Conservation (phyloP, 441 rosid species). For the Eruca vesicaria region DNA sequence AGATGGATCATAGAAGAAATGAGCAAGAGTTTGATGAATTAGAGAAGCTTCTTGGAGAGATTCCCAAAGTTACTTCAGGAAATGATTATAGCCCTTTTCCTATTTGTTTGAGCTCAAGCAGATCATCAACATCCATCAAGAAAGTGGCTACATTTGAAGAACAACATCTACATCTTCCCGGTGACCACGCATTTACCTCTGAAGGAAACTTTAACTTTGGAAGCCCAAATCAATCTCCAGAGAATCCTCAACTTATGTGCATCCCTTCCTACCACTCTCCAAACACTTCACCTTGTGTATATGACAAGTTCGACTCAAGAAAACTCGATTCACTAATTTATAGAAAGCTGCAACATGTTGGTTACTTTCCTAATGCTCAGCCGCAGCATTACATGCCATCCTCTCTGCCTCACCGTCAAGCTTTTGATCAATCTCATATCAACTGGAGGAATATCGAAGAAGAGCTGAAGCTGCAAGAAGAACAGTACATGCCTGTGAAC, state of each 20-base stretch:
- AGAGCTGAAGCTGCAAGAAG: slow-evolving; percentile 34
- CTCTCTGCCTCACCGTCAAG: slow-evolving; percentile 44
- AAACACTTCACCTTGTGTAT: slow-evolving; percentile 38
- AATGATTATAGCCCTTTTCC: slow-evolving; percentile 31
- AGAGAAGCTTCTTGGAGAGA: slow-evolving; percentile 82
- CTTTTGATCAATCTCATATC: slow-evolving; percentile 49
- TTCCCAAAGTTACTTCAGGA: slow-evolving; percentile 73
- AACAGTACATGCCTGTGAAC: slow-evolving; percentile 36
- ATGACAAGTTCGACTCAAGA: slow-evolving; percentile 39
- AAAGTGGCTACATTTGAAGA: slow-evolving; percentile 22
- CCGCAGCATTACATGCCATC: slow-evolving; percentile 45
- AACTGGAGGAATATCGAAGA: slow-evolving; percentile 56
- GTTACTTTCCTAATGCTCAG: slow-evolving; percentile 46
- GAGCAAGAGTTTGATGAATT: slow-evolving; percentile 71
- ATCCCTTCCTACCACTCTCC: slow-evolving; percentile 33
- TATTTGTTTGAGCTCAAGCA: slow-evolving; percentile 40
- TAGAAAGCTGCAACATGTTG: slow-evolving; percentile 49
- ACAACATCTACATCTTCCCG: slow-evolving; percentile 52
- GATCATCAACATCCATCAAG: slow-evolving; percentile 31
- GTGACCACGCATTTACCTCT: slow-evolving; percentile 56
- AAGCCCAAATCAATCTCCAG: slow-evolving; percentile 17
- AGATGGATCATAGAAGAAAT: slow-evolving; percentile 25
- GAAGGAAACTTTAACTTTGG: slow-evolving; percentile 44
- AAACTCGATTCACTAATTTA: slow-evolving; percentile 40
- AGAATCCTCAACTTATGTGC: slow-evolving; percentile 5